These are phyloP conservation scores for Brettanomyces naardenensis DNA, from an alignment of 805 yeast species.

Conservation along the genomic window DNA sequence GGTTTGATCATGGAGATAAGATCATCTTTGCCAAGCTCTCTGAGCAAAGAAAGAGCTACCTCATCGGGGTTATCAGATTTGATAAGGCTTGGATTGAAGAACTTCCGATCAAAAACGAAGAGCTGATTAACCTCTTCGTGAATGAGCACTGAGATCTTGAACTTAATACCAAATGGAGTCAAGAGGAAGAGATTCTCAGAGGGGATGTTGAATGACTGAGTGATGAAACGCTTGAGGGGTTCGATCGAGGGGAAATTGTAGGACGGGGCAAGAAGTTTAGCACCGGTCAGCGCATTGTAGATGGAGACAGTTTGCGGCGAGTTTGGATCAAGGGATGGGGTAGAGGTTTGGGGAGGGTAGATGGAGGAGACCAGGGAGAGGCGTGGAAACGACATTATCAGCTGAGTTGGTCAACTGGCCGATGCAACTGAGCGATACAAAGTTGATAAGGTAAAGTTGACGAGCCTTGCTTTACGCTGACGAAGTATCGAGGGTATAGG, in stretches of 20 bases:
- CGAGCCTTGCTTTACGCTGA: too few relatives aligned
- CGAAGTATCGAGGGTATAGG: too few relatives aligned
- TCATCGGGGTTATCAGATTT: constrained; percentile 10
- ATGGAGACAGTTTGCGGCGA: constrained; percentile 20
- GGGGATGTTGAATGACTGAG: constrained; percentile 34
- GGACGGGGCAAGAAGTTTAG: constrained; percentile 26
- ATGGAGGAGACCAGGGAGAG: background rate
- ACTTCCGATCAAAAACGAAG: constrained; percentile 55
- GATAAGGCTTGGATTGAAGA: constrained; percentile 30
- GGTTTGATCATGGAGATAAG: constrained; percentile 27
- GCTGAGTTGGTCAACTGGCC: too few relatives aligned
- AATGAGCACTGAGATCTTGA: constrained; percentile 42
- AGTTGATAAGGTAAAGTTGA: too few relatives aligned
- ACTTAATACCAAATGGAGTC: constrained; percentile 57
- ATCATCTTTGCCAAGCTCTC: constrained; percentile 19
- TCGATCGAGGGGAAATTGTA: constrained; percentile 34
- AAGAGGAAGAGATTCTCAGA: constrained; percentile 39
- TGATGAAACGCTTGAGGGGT: constrained; percentile 33
- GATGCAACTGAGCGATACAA: background rate
- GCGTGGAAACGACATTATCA: background rate
- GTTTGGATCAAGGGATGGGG: constrained; percentile 9
- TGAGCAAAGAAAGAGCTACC: constrained; percentile 14
- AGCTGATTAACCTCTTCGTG: constrained; percentile 45
- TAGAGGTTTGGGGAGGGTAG: constrained; percentile 1
- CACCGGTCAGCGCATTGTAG: constrained; percentile 40